Conservation (phyloP, 75 land plant genomes). For the Gnetum montanum region DNA sequence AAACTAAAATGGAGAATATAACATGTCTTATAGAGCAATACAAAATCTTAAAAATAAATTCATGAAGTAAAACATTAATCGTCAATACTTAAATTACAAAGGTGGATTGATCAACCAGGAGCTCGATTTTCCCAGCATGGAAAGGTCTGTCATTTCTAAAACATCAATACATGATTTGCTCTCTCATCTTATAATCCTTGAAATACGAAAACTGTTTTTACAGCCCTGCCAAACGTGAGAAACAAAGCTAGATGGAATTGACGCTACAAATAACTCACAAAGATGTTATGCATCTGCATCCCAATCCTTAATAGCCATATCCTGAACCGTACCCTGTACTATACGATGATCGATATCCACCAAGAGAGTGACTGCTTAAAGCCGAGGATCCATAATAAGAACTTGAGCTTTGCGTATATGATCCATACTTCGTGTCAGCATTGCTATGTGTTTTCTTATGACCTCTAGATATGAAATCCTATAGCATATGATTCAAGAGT, state of each 20-base stretch:
- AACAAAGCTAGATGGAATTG: not conserved
- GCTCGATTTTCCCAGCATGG: too few relatives aligned
- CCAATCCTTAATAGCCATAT: too few relatives aligned
- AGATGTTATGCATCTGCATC: not conserved
- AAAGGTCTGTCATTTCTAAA: not conserved
- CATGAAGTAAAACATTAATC: too few relatives aligned
- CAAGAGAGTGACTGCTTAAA: slow-evolving; percentile 18
- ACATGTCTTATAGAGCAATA: too few relatives aligned
- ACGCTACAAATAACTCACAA: not conserved
- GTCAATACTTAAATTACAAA: too few relatives aligned
- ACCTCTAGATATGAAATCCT: slow-evolving; percentile 39
- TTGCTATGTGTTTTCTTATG: slow-evolving; percentile 30
- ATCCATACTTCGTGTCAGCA: slow-evolving; percentile 24
- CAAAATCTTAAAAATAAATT: too few relatives aligned
- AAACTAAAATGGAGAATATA: too few relatives aligned
- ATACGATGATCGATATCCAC: slow-evolving; percentile 44
- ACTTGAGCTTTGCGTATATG: slow-evolving; percentile 21
- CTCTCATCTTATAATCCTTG: not conserved
- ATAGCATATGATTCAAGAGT: not conserved
- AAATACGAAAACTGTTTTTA: slow-evolving; percentile 2
- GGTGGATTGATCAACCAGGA: too few relatives aligned
- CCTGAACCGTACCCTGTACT: slow-evolving; percentile 26
- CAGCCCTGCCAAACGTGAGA: not conserved
- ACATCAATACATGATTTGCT: slow-evolving; percentile 4
- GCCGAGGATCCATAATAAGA: slow-evolving; percentile 20